Base-by-base conservation (phyloP, 805 yeast genomes). In the Peterozyma toletana region DNA sequence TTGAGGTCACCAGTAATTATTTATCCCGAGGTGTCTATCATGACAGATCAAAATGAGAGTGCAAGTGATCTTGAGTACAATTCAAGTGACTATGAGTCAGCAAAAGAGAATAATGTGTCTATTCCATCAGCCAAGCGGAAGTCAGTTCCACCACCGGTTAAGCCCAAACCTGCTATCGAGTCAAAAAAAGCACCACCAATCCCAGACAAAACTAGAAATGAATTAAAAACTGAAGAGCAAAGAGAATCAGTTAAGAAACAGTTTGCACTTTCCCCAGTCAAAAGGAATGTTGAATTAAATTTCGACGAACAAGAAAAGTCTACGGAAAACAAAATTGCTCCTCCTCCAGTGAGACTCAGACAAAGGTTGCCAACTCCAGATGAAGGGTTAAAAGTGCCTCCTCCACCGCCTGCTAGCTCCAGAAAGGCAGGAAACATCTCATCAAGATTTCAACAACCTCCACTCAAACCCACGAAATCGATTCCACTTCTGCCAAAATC, bases 401-500 rank as follows among this genome's bases (percentile, higher is more conserved):
- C 35, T 7, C 31, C 38, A 40, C 39, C 33, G 44, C 58, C 9
- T 11, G 11, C 33, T 27, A 21, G 47, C 44, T 9, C 65, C 67
- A 10, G 27, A 21, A 21, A 21, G 7, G 7, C 7, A 7, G 27
- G 27, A 21, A 21, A 21, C 7, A 21, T 21, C 27, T 4, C 7
- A 21, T 21, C 27, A 21, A 21, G 27, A 21, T 21, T 21, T 21
- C 27, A 21, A 7, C 27, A 21, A 21, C 27, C 27, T 21, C 27
- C 27, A 21, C 27, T 21, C 7, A 21, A 21, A 21, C 27, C 27
- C 7, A 21, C 27, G 7, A 21, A 21, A 21, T 5, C 7, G 27
- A 21, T 7, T 21, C 27, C 27, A 7, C 4, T 21, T 2, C 54
- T 53, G 2, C 46, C 58, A 9, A 60, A 59, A 7, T 48, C 49